Evolutionary conservation across 805 yeast species (phyloP).

Genomic region (Saccharomyces paradoxus): DNA sequence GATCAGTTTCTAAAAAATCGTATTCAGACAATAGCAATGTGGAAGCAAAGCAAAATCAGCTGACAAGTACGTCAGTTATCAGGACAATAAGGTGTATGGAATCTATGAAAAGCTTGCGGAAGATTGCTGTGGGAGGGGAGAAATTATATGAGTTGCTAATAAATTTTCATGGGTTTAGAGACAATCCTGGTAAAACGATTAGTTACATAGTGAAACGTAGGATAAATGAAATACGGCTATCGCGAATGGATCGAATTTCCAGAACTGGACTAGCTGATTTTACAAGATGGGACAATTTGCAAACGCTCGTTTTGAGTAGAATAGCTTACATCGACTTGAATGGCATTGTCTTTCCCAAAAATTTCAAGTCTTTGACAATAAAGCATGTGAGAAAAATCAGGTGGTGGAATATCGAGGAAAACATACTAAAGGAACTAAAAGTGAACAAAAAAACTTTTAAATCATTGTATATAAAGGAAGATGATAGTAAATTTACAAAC

Average conservation of each 20-base stretch:
- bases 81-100: constrained; percentile 13
- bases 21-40: not conserved
- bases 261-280: constrained; percentile 18
- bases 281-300: constrained; percentile 24
- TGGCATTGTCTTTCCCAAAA: constrained; percentile 17
- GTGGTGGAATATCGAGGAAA: constrained; percentile 24
- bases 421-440: not conserved
- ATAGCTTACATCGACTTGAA: constrained; percentile 20
- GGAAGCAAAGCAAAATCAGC: constrained; percentile 1
- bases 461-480: not conserved
- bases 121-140: constrained; percentile 15
- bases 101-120: constrained; percentile 15
- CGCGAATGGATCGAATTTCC: constrained; percentile 10
- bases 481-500: not conserved
- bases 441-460: constrained; percentile 4
- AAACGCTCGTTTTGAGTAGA: constrained; percentile 10
- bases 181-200: constrained; percentile 24
- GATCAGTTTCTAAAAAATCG: not conserved
- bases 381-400: constrained; percentile 7
- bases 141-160: constrained; percentile 18
- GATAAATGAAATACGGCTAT: constrained; percentile 11
- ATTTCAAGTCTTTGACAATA: constrained; percentile 15
- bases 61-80: constrained; percentile 6
- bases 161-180: constrained; percentile 26
- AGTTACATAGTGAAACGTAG: constrained; percentile 18